Base-by-base conservation (phyloP, 2,329 filamentous ascomycete genomes). In the Aureobasidium uvarum region DNA sequence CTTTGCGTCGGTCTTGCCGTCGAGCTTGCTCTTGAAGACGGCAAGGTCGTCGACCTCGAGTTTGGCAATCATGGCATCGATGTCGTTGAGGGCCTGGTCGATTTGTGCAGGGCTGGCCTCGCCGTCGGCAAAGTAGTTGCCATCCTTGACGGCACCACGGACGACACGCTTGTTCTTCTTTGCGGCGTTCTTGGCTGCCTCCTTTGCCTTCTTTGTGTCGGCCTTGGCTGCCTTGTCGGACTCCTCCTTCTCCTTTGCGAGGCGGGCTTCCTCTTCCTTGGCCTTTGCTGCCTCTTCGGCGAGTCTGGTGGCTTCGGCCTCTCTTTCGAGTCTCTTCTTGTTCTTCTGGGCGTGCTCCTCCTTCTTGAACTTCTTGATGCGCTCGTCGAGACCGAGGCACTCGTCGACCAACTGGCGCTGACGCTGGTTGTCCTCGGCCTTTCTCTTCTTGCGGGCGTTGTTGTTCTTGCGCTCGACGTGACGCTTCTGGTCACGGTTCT, bases 91-190 rank as follows among this genome's bases (percentile, higher is more conserved):
- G 1, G 95, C 91, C 38, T 83, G 81, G 74, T 98, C 93, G 71
- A 99, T 91, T 75, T 91, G 86, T 16, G 91, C 83, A n/a, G 89
- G 85, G 31, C 88, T 81, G 67, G 93, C 89, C 64, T 88, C 89
- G 51, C 84, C 81, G 41, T 76, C 81, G 23, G 81, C 81, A 78
- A 99, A 97, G 87, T 99, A 99, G 84, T 97, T 97, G 74, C 91
- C 93, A 71, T 99, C 95, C 85, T 99, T 99, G 80, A 94, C 90
- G 70, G 91, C 92, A 68, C 87, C 88, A 79, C 96, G 92, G 72
- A 99, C 88, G 55, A 98, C 90, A 83, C 95, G 92, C 86, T 97
- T 97, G 86, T 99, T 99, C 90, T 99, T 99, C 90, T 99, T 99
- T 74, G 95, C 90, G 16, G 95, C 95, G 75, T 92, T 97, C 88